Base-by-base conservation (phyloP, 108 stramenopile species). In the Cyclotella choctawhatcheeana region DNA sequence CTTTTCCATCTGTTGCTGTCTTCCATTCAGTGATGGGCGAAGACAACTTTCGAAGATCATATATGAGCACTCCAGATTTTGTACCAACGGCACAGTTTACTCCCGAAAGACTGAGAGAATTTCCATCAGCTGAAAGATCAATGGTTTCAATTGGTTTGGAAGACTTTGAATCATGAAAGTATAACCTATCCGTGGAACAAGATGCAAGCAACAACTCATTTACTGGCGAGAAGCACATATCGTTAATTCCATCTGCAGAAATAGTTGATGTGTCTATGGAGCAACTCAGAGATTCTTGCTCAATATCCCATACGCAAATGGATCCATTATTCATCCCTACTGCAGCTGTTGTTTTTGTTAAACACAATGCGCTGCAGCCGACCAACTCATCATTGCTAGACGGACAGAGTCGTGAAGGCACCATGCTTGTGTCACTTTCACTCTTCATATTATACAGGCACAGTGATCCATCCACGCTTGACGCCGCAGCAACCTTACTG, bases 141-240 rank as follows among this genome's bases (percentile, higher is more conserved):
- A n/a, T n/a, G 47, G n/a, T 48, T n/a, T 10, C 47, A n/a, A 48
- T n/a, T n/a, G 47, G 18, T n/a, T 48, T 48, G 47, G 47, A 10
- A 4, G 47, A 48, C 16, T 4, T n/a, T 48, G 47, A 10, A n/a
- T 48, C 47, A n/a, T 48, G 47, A 48, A 48, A 48, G 47, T n/a
- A 48, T 17, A 48, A n/a, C 4, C 18, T 48, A n/a, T n/a, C 47
- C 4, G 4, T n/a, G 17, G 17, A 48, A 48, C 47, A 48, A 10
- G 47, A 48, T 48, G 47, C 47, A n/a, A 48, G 47, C 8, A 48
- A n/a, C 8, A 4, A n/a, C 18, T 10, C 4, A 48, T 48, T 48
- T n/a, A n/a, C 16, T n/a, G 47, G 47, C 12, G 47, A 48, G 18
- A 17, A 48, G 47, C 8, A n/a, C 4, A 48, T 10, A 48, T 48